phyloP scores from a whole-genome alignment of 805 yeast species.

The Saccharomycopsis capsularis region DNA sequence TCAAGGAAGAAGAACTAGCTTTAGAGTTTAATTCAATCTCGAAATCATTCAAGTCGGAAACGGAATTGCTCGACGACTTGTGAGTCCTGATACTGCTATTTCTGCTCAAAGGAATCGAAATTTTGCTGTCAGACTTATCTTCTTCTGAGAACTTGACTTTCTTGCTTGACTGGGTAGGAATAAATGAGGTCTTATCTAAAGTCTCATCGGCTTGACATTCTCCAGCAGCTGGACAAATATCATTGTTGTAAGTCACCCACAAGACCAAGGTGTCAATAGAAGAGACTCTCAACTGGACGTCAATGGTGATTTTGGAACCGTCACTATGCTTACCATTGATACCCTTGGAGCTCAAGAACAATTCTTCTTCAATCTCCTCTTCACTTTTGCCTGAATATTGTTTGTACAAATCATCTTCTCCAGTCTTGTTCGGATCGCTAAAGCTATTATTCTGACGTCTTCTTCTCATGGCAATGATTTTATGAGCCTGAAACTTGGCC shows the following conservation, averaged over 20 bases:
- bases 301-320: conserved; percentile 59
- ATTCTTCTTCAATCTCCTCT: conserved; percentile 38
- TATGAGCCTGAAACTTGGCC: conserved; percentile 34
- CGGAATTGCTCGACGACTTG: background rate
- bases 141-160: conserved; percentile 6
- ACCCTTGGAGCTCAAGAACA: conserved; percentile 58
- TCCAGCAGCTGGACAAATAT: conserved; percentile 18
- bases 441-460: conserved; percentile 14
- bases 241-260: conserved; percentile 83
- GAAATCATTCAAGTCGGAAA: conserved; percentile 1
- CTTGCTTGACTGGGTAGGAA: background rate
- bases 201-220: background rate
- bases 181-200: background rate
- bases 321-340: conserved; percentile 63
- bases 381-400: conserved; percentile 13
- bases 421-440: conserved; percentile 11
- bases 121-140: background rate
- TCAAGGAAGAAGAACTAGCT: conserved; percentile 13
- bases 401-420: conserved; percentile 1
- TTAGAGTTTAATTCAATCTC: conserved; percentile 1
- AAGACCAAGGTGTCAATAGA: conserved; percentile 51
- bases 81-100: background rate
- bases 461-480: conserved; percentile 5
- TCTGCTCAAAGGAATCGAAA: background rate
- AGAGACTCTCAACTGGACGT: conserved; percentile 73